A percentile compares a stretch with the other conserved stretches of the same genome.
These are phyloP conservation scores for Salvia splendens DNA, from an alignment of 257 asterid species.

Conservation along the genomic window DNA sequence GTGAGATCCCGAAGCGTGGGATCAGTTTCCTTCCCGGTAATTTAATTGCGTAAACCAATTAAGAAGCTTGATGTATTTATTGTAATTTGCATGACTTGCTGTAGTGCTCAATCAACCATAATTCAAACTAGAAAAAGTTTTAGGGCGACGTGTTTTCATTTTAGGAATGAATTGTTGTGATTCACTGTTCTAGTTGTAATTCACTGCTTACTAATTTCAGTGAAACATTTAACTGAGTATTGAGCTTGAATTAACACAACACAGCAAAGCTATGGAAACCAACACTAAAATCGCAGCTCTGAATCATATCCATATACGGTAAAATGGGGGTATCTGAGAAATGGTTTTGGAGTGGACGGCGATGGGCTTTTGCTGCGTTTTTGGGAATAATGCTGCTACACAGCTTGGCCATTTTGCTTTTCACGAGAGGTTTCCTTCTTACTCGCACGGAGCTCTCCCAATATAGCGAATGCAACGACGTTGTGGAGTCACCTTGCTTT, in stretches of 20 bases:
- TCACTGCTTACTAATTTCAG: background rate
- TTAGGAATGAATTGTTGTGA: background rate
- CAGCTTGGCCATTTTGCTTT: slow-evolving; percentile 57
- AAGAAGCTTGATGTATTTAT: too few relatives aligned
- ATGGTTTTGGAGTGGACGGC: slow-evolving; percentile 40
- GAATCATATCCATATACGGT: background rate
- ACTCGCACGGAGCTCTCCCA: slow-evolving; percentile 89
- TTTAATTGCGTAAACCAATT: too few relatives aligned
- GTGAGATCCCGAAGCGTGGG: too few relatives aligned
- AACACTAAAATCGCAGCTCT: background rate
- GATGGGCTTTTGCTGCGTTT: slow-evolving; percentile 58
- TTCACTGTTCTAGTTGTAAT: background rate
- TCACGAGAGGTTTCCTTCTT: slow-evolving; percentile 92
- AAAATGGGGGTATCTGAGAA: slow-evolving; percentile 26
- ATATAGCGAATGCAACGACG: slow-evolving; percentile 71
- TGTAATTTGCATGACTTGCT: too few relatives aligned
- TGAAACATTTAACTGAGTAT: background rate
- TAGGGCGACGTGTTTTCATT: too few relatives aligned
- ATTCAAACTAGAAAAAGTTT: too few relatives aligned
- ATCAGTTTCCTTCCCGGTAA: too few relatives aligned
- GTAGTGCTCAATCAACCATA: too few relatives aligned
- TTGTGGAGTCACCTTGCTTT: slow-evolving; percentile 69
- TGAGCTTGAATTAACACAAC: background rate
- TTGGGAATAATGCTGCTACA: slow-evolving; percentile 65
- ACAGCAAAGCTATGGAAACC: background rate